Base-by-base conservation (phyloP, 352 stramenopile genomes). In the Thalassiosira sp. region DNA sequence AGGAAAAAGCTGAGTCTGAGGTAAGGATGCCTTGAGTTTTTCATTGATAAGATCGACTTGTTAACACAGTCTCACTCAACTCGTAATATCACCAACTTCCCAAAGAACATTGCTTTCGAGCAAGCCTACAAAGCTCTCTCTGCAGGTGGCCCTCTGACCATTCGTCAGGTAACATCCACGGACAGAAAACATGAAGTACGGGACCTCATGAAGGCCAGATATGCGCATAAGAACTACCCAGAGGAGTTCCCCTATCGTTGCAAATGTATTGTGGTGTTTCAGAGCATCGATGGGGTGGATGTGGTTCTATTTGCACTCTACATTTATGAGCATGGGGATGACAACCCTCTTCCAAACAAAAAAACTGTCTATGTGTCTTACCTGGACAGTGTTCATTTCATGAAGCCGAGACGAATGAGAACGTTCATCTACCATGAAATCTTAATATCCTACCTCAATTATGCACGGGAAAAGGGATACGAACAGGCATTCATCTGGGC, bases 351-450 rank as follows among this genome's bases (percentile, higher is more conserved):
- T 28, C 98, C 96, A 52, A 99, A 99, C 81, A 87, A 95, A 31
- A 88, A 94, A 0, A 95, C 93, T 35, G 94, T 98, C 40, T 99
- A 99, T 81, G 98, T 99, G 58, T 98, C 96, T 27, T 99, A 99
- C 73, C 87, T 99, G 53, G 98, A 99, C 84, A 98, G 94, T 37
- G 97, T 99, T 15, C 97, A 98, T 78, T 99, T 98, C 87, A 98
- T 99, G 75, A 92, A 96, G 59, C 97, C 97, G 13, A 62, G 95
- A 33, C 90, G 97, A 65, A 93, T 98, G 85, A 94, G 97, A 53
- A 99, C 97, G 0, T 97, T 98, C 60, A 94, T 99, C 28, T 99
- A 99, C 75, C 97, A 99, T 74, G 97, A 99, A 85, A 93, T 99
- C 63, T 80, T 99, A 35, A 96, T 99, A 65, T 95, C 94, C 3